A percentile compares a stretch with the other conserved stretches of the same genome.
phyloP scores from a whole-genome alignment of 441 rosid species.

The Melastoma candidum region DNA sequence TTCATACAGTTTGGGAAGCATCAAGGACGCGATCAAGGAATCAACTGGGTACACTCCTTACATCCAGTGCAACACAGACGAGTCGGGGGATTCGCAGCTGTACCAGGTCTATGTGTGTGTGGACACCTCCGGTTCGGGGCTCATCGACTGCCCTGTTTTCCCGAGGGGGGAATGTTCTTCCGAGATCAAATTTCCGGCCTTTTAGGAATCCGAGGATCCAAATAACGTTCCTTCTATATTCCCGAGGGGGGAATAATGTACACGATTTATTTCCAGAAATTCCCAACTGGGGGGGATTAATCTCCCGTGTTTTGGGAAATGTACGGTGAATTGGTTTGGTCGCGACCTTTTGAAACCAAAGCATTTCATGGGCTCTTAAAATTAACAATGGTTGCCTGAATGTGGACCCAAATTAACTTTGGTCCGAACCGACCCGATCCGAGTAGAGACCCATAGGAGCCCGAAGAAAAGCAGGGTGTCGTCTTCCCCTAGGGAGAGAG shows the following conservation, averaged over 20 bases:
- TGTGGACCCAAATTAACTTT: too few species aligned
- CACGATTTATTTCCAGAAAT: too few species aligned
- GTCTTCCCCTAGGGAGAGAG: background rate
- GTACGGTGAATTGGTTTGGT: too few species aligned
- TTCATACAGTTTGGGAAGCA: constrained; percentile 39
- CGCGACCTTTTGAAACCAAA: too few species aligned
- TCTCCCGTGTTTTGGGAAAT: too few species aligned
- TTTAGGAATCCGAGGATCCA: background rate
- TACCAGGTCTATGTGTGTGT: constrained; percentile 60
- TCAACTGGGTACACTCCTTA: constrained; percentile 45
- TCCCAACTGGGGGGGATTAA: too few species aligned
- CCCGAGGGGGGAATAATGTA: background rate
- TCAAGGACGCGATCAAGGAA: constrained; percentile 44
- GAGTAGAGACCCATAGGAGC: too few species aligned
- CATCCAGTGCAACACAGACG: constrained; percentile 54
- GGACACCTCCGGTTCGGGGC: constrained; percentile 51
- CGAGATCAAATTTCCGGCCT: constrained; percentile 42
- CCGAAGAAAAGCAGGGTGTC: background rate
- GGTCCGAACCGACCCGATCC: too few species aligned
- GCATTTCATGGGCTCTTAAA: too few species aligned
- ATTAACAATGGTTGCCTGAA: too few species aligned
- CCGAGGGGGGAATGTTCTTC: constrained; percentile 41
- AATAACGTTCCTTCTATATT: background rate
- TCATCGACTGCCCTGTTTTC: constrained; percentile 54
- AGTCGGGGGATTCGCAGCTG: constrained; percentile 41